Evolutionary conservation across 2,329 filamentous ascomycete species (phyloP), one percentile per base, ranked within the genome.

Genomic region (Diaporthe aspalathi): DNA sequence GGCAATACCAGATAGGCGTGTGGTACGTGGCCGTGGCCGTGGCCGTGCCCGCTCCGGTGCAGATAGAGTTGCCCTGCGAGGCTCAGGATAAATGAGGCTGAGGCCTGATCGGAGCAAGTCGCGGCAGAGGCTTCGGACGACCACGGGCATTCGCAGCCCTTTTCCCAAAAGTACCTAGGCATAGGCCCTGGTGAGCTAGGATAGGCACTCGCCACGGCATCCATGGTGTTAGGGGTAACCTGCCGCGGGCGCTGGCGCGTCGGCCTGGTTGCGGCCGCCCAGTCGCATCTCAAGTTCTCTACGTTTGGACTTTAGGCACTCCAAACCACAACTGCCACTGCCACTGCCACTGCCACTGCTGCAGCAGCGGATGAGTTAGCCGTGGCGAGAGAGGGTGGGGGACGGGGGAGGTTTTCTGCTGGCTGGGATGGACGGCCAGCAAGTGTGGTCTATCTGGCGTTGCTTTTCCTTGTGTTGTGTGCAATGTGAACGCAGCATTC

Each of bases 261-360:
- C 43, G 57, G 40, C 57, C 40, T 24, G 22, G 17, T 63, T 47
- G 57, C 40, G 38, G 57, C 47, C 43, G 57, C 40, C 40, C 27
- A 47, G 45, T 63, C 43, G 60, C 60, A 63, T 63, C 60, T 49
- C 38, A 63, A 49, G 60, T n/a, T n/a, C n/a, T 38, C 49, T 63
- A 49, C 60, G 29, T 49, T 63, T 49, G n/a, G 57, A 24, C 57
- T 12, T 47, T 16, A 22, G 2, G 40, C 27, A 35, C 24, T 27
- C 56, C 57, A 63, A 35, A 60, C 54, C 27, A 38, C 56, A 16
- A 63, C 43, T 63, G 60, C 60, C 47, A 35, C 35, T 38, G 35
- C 35, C 7, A 38, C 35, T 38, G 35, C 35, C 2, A 35, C 35
- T 38, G 35, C 56, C 47, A 24, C 40, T 47, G 40, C 57, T 8